phyloP scores from a whole-genome alignment of 176 grass and related monocot genomes.

The sorghum (Sorghum bicolor) region Sorghum_bicolor_NCBIv3 NC_012872.2:69547001-69547500 shows the following conservation, averaged over 20 bases:
- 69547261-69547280: neutral
- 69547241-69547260: neutral
- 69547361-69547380: neutral
- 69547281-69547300: neutral
- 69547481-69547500: no score
- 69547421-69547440: neutral
- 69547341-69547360: neutral
- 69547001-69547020: no score
- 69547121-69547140: neutral
- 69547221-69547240: neutral
- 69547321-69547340: neutral
- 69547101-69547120: neutral
- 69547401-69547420: neutral
- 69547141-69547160: neutral
- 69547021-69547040: no score
- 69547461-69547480: no score
- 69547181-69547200: neutral
- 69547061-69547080: neutral
- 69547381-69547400: neutral
- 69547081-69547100: neutral
- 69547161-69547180: neutral
- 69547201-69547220: neutral
- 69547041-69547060: neutral
- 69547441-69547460: no score
- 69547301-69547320: neutral